Evolutionary conservation across 768 basidiomycete species (phyloP).

Genomic region (Termitomyces eurrhizus): DNA sequence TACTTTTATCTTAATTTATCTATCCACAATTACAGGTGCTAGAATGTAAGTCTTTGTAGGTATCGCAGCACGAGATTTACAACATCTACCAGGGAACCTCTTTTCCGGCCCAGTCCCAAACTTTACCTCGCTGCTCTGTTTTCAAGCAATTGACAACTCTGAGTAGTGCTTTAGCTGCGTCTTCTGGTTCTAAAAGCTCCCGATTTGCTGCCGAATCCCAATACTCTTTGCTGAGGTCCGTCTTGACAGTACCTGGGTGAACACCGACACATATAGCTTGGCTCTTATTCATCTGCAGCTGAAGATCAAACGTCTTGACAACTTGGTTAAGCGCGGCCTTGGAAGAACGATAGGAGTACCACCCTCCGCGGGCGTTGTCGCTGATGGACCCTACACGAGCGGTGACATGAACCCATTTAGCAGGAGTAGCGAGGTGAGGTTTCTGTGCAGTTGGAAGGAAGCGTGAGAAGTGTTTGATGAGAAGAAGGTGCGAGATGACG

Average conservation of each 20-base stretch:
- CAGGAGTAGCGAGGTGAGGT: slow-evolving; percentile 22
- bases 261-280: slow-evolving; percentile 51
- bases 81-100: slow-evolving; percentile 35
- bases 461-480: slow-evolving; percentile 58
- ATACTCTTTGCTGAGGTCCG: slow-evolving; percentile 51
- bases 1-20: neutral
- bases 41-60: neutral
- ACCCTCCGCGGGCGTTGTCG: slow-evolving; percentile 55
- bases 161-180: slow-evolving; percentile 43
- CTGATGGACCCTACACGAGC: slow-evolving; percentile 57
- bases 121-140: slow-evolving; percentile 38
- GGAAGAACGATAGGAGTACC: slow-evolving; percentile 61
- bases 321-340: slow-evolving; percentile 63
- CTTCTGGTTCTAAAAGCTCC: slow-evolving; percentile 45
- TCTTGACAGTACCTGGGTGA: slow-evolving; percentile 60
- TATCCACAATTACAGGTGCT: neutral
- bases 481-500: slow-evolving; percentile 54
- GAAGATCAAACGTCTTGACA: slow-evolving; percentile 56
- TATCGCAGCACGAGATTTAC: neutral
- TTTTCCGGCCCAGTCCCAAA: slow-evolving; percentile 59
- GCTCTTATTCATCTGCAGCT: slow-evolving; percentile 42
- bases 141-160: slow-evolving; percentile 41
- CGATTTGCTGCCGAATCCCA: slow-evolving; percentile 37
- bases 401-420: slow-evolving; percentile 59
- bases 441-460: slow-evolving; percentile 44